phyloP scores from a whole-genome alignment of 257 asterid genomes.

The Asclepias syriaca region DNA sequence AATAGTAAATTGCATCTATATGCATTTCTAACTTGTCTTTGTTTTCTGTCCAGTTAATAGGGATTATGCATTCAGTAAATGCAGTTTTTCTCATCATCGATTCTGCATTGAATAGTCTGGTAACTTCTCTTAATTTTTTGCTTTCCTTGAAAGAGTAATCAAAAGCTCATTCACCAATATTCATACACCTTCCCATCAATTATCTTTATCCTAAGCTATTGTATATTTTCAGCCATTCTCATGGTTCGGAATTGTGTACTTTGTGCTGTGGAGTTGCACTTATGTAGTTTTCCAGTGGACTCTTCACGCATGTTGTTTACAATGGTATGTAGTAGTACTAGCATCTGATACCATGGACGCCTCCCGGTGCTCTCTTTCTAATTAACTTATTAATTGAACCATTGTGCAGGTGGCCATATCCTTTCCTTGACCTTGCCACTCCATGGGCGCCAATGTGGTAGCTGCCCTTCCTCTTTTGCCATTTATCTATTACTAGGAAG shows the following conservation, averaged over 20 bases:
- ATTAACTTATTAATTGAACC: background rate
- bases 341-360: background rate
- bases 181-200: background rate
- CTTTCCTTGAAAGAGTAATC: background rate
- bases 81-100: conserved; percentile 76
- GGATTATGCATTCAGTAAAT: conserved; percentile 83
- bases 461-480: background rate
- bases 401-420: conserved; percentile 91
- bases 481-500: background rate
- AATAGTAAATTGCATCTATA: background rate
- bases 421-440: conserved; percentile 78
- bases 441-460: conserved; percentile 86
- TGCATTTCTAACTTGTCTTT: conserved; percentile 4
- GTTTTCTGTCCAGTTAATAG: conserved; percentile 50
- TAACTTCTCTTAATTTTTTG: conserved; percentile 23
- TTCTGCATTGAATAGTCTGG: conserved; percentile 65
- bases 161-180: background rate
- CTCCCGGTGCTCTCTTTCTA: background rate
- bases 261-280: conserved; percentile 59
- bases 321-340: conserved; percentile 42
- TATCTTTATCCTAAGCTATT: background rate
- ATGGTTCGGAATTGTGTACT: conserved; percentile 66
- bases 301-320: conserved; percentile 65
- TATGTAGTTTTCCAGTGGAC: conserved; percentile 73
- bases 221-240: conserved; percentile 49